Evolutionary conservation across 164 flowering plant species (phyloP).

Genomic region (Piper betle): DNA sequence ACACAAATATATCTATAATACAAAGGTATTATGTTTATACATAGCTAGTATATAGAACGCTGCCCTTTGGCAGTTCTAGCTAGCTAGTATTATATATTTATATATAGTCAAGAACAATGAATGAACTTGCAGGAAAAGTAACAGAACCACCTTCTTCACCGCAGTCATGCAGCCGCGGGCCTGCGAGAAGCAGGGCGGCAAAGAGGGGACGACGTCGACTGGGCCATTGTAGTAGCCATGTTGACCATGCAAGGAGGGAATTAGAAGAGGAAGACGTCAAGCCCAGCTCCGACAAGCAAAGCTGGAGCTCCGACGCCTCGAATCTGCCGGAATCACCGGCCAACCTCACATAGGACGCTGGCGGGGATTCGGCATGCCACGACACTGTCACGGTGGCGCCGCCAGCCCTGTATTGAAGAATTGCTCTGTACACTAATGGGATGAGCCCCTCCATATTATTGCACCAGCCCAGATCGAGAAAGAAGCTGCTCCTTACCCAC

Average conservation of each 20-base stretch:
- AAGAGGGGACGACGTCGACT: conserved; percentile 2
- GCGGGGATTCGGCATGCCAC: conserved; percentile 50
- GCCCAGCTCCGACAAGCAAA: conserved; percentile 19
- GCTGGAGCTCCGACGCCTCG: conserved; percentile 30
- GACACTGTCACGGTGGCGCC: conserved; percentile 12
- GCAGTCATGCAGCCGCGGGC: neutral
- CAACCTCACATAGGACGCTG: conserved; percentile 51
- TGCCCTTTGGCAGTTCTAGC: too few species aligned
- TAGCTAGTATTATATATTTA: too few species aligned
- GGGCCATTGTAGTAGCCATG: neutral
- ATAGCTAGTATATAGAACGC: too few species aligned
- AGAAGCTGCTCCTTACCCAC: too few species aligned
- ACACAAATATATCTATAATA: too few species aligned
- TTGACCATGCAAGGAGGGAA: conserved; percentile 8
- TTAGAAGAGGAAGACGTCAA: conserved; percentile 14
- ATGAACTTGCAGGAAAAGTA: too few species aligned
- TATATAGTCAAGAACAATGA: too few species aligned
- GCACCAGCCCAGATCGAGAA: too few species aligned
- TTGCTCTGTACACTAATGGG: conserved; percentile 63
- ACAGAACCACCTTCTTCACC: too few species aligned
- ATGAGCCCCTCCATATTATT: conserved; percentile 70
- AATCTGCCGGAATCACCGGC: conserved; percentile 74
- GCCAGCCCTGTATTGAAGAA: conserved; percentile 48
- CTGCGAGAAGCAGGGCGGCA: conserved; percentile 5
- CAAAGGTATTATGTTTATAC: too few species aligned